Evolutionary conservation across 2,329 filamentous ascomycete species (phyloP), one percentile per base, ranked within the genome.

Genomic region (Diaporthe sp.): DNA sequence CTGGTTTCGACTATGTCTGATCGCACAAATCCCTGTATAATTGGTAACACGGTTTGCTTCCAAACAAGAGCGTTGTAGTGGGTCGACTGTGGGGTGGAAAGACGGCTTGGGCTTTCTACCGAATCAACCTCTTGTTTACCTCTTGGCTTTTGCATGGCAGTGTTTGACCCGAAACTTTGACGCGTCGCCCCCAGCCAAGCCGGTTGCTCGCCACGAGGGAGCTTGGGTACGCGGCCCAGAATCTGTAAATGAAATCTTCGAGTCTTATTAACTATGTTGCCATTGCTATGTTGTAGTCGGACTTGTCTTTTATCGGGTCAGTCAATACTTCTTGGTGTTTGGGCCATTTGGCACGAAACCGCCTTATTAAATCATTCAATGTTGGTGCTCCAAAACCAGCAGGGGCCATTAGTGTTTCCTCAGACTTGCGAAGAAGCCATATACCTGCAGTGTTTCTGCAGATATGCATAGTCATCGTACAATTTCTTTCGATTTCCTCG

Each of bases 141-240:
- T 27, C 58, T 61, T 61, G 58, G 58, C 58, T 61, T 59, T 61
- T 61, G 56, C 37, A 61, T 61, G 58, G 58, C 58, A 9, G 58
- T 30, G 58, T 61, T 42, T 61, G 58, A 61, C 37, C 58, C 39
- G 58, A 61, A 61, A 61, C 37, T 27, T 61, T 61, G 35, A 61
- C 35, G 58, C 58, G 58, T 61, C n/a, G 58, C 58, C 17, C 56
- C 58, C 15, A 39, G 58, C 58, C 58, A 61, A 42, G 58, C 58
- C 58, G 3, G 8, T 27, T 42, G n/a, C 35, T 27, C 58, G 13
- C 58, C 58, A 61, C 37, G n/a, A n/a, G 25, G 39, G 22, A 25
- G 58, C 25, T 39, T 27, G 13, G 35, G 19, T 13, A 27, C 15
- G 15, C 37, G 5, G n/a, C 37, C 58, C 22, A 25, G 58, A 19